Base-by-base conservation (phyloP, 148 eudicot species). In the Amaranthus palmeri region DNA sequence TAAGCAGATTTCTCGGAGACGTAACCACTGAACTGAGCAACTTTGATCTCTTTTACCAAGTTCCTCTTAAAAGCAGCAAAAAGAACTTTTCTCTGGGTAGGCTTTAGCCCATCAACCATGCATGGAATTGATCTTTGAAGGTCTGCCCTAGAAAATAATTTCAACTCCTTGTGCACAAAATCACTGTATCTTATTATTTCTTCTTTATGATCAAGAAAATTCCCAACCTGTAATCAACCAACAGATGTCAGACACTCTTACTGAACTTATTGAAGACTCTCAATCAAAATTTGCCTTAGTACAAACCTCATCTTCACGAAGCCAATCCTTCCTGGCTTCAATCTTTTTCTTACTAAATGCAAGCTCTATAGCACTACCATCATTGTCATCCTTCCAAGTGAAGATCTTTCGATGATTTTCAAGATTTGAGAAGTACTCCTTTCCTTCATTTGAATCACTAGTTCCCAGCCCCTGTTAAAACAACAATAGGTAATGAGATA, bases 281-380 rank as follows among this genome's bases (percentile, higher is more conserved):
- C 6, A 36, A 48, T 10, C 61, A 61, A 54, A 41, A 49, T 55
- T 42, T 62, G 42, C 44, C n/a, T 7, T 40, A 48, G 17, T 44
- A 40, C 82, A 8, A 56, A 93, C 99, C 99, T 89, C 90, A 68
- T 82, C 87, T 62, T 88, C 92, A 42, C 96, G 77, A 58, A 91
- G 93, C 97, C 99, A 91, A 72, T 82, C 92, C 82, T 95, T 95
- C 72, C 99, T 84, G 53, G 97, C 97, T 78, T 95, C 99, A 53
- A 95, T 91, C 79, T 88, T 95, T 80, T 95, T 95, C 79, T 90
- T 95, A 70, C 99, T 95, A 52, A 95, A 95, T 57, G 99, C 99
- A 72, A 95, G 89, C 84, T 95, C 99, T 74, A 91, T 95, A 13
- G 97, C 92, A 36, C 87, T 96, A 40, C 90, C 91, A 78, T 95